Evolutionary conservation across 495 filamentous ascomycete genomes (phyloP).

Genomic region (Aspergillus carlsbadensis): DNA sequence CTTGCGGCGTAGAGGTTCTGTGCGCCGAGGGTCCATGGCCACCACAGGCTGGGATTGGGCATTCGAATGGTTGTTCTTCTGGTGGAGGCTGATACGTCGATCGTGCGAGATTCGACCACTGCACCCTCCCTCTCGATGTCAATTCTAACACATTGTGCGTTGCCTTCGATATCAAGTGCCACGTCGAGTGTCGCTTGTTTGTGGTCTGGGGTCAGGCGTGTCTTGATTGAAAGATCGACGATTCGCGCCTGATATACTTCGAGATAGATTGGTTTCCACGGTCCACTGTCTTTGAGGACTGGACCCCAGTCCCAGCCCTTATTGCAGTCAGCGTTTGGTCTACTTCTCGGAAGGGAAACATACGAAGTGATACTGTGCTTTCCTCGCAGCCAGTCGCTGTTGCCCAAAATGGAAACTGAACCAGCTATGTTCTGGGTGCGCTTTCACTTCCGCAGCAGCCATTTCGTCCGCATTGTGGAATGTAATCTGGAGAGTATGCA

Average conservation of each 20-base stretch:
- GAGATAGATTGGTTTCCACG: conserved; percentile 59
- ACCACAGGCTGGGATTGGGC: conserved; percentile 70
- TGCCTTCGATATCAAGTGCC: conserved; percentile 58
- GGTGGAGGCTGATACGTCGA: conserved; percentile 28
- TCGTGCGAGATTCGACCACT: no score
- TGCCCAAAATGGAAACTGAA: conserved; percentile 74
- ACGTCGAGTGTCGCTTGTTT: conserved; percentile 56
- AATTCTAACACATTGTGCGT: conserved; percentile 51
- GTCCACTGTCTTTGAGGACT: conserved; percentile 69
- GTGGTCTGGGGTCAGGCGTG: conserved; percentile 38
- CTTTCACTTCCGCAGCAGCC: conserved; percentile 43
- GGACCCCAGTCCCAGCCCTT: conserved; percentile 94
- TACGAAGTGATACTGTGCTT: conserved; percentile 76
- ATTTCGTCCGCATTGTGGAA: conserved; percentile 52
- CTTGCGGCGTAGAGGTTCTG: conserved; percentile 61
- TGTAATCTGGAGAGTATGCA: conserved; percentile 46
- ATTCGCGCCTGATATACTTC: conserved; percentile 69
- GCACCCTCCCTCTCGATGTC: conserved; percentile 26
- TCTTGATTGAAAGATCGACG: conserved; percentile 58
- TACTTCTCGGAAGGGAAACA: no score
- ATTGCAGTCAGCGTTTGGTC: no score
- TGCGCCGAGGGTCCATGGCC: conserved; percentile 71
- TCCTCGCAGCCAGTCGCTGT: conserved; percentile 70
- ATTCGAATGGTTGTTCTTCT: conserved; percentile 56
- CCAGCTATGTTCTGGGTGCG: conserved; percentile 50